These are phyloP conservation scores for Plenodomus biglobosus DNA, from an alignment of 2,329 filamentous ascomycete species.

Conservation along the genomic window DNA sequence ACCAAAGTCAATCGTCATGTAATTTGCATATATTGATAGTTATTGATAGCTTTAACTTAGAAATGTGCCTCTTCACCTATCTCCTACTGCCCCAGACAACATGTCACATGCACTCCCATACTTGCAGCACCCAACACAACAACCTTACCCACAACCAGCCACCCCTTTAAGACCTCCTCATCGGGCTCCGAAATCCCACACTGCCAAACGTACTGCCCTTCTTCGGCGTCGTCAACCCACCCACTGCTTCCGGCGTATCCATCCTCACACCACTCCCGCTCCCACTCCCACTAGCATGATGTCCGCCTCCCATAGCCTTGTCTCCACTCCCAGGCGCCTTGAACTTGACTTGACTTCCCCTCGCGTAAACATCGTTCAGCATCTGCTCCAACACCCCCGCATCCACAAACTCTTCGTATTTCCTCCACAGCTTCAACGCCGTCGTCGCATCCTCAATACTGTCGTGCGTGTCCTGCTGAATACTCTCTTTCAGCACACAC, in stretches of 20 bases:
- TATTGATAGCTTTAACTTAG: no score
- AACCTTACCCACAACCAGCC: no score
- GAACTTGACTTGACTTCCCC: constrained; percentile 58
- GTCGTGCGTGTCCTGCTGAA: constrained; percentile 90
- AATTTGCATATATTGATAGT: no score
- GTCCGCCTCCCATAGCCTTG: constrained; percentile 3
- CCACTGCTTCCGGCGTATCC: constrained; percentile 48
- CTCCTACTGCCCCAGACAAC: no score
- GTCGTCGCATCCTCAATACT: constrained; percentile 94
- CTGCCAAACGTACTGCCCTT: constrained; percentile 44
- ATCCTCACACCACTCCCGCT: neutral
- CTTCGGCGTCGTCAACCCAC: constrained; percentile 57
- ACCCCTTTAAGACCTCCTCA: constrained; percentile 15
- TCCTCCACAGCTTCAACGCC: constrained; percentile 83
- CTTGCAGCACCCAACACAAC: no score
- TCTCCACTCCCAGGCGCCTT: constrained; percentile 37
- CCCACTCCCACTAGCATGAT: neutral
- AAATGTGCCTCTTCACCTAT: no score
- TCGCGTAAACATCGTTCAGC: constrained; percentile 79
- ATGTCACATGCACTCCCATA: no score
- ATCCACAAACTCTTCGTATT: constrained; percentile 86
- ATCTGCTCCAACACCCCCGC: constrained; percentile 81
- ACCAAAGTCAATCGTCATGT: no score
- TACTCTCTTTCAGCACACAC: constrained; percentile 84
- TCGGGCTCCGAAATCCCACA: constrained; percentile 42